Evolutionary conservation across 805 yeast species (phyloP).

Genomic region (Metschnikowia kunwiensis): DNA sequence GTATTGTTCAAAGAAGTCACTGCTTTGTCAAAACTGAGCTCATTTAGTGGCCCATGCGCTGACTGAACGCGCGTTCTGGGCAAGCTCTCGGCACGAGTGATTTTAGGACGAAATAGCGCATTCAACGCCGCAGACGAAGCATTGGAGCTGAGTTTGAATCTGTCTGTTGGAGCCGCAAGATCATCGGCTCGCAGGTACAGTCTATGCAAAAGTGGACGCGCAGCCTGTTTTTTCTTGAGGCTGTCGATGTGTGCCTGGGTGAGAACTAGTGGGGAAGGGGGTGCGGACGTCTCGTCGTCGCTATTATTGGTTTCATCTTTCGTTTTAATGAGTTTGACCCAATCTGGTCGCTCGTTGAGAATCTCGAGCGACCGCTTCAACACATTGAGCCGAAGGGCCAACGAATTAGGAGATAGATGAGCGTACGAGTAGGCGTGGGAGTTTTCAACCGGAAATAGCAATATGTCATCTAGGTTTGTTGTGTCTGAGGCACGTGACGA

Average conservation of each 20-base stretch:
- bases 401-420: conserved; percentile 73
- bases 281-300: conserved; percentile 11
- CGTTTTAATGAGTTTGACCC: conserved; percentile 25
- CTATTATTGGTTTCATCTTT: conserved; percentile 9
- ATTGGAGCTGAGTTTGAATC: conserved; percentile 35
- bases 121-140: conserved; percentile 49
- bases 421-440: conserved; percentile 85
- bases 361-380: conserved; percentile 75
- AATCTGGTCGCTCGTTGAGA: conserved; percentile 59
- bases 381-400: conserved; percentile 71
- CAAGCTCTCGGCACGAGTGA: conserved; percentile 36
- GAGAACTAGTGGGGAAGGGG: conserved; percentile 3
- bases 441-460: conserved; percentile 71
- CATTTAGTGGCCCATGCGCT: neutral
- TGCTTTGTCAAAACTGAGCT: neutral
- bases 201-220: conserved; percentile 3
- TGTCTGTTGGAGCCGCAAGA: conserved; percentile 13
- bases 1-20: neutral
- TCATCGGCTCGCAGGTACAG: conserved; percentile 13
- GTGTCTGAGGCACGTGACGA: conserved; percentile 11
- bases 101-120: conserved; percentile 40
- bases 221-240: conserved; percentile 1
- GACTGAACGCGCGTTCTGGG: conserved; percentile 20
- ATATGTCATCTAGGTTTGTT: conserved; percentile 35
- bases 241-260: conserved; percentile 7